Conservation (phyloP, 164 flowering plant species). For the Houttuynia cordata region DNA sequence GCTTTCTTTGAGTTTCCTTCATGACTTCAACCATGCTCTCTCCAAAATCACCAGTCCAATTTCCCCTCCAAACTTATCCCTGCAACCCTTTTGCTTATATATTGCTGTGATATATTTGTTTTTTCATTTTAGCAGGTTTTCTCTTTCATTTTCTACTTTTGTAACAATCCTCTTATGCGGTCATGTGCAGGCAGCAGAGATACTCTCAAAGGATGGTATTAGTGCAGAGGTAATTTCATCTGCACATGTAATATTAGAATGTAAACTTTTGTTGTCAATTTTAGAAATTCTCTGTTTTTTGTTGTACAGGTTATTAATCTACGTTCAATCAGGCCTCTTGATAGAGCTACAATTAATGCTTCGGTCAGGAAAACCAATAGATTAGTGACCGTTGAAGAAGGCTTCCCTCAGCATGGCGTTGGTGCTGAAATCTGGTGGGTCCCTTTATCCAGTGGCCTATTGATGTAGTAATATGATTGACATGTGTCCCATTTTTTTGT, state of each 20-base stretch:
- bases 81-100: no score
- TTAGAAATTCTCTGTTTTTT: neutral
- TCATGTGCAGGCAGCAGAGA: constrained; percentile 70
- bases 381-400: constrained; percentile 90
- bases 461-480: neutral
- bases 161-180: neutral
- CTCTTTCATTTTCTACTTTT: no score
- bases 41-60: no score
- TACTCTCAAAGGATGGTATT: constrained; percentile 85
- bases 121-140: no score
- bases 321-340: constrained; percentile 87
- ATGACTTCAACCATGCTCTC: no score
- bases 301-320: constrained; percentile 67
- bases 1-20: no score
- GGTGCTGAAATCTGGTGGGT: constrained; percentile 92
- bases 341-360: constrained; percentile 70
- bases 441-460: neutral
- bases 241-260: neutral
- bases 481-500: neutral
- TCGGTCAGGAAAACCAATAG: constrained; percentile 92
- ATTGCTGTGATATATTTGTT: no score
- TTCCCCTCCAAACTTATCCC: no score
- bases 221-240: constrained; percentile 67
- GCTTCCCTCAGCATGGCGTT: constrained; percentile 94
- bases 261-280: neutral